Percentiles rank a stretch among this genome's conserved stretches.
These are phyloP conservation scores for Thelonectria discophora DNA, from an alignment of 2,329 filamentous ascomycete genomes.

Conservation along the genomic window DNA sequence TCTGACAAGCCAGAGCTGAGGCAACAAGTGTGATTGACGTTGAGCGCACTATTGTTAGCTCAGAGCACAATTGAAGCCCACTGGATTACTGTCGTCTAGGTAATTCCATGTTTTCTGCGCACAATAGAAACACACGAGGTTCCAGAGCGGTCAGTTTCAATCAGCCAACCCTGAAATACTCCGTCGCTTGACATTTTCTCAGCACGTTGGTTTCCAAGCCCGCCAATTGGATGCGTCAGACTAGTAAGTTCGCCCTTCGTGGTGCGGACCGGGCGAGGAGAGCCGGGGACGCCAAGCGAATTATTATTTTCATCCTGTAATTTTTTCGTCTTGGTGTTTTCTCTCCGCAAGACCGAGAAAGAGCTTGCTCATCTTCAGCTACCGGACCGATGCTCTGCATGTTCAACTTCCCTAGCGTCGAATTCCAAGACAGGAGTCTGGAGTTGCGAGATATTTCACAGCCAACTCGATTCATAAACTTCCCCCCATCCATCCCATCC, in stretches of 20 bases:
- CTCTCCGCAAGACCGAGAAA: constrained; percentile 17
- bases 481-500: constrained; percentile 6
- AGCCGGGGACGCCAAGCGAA: background rate
- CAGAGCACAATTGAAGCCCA: too few relatives aligned
- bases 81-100: too few relatives aligned
- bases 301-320: background rate
- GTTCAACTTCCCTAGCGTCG: background rate
- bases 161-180: background rate
- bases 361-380: background rate
- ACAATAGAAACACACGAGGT: too few relatives aligned
- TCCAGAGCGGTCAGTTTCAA: background rate
- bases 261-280: background rate
- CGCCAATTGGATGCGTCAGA: constrained; percentile 17
- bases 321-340: background rate
- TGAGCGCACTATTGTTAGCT: too few relatives aligned
- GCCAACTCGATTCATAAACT: background rate
- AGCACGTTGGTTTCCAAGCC: constrained; percentile 18
- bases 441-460: background rate
- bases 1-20: too few relatives aligned
- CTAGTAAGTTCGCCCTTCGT: background rate
- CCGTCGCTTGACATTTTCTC: background rate
- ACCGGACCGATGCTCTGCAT: constrained; percentile 5
- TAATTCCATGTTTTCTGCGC: too few relatives aligned
- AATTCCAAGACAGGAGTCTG: background rate
- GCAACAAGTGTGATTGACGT: too few relatives aligned